Percentiles rank a stretch among this genome's conserved stretches.
Conservation (phyloP, 768 basidiomycete species). For the Strobilomyces dryophilus region DNA sequence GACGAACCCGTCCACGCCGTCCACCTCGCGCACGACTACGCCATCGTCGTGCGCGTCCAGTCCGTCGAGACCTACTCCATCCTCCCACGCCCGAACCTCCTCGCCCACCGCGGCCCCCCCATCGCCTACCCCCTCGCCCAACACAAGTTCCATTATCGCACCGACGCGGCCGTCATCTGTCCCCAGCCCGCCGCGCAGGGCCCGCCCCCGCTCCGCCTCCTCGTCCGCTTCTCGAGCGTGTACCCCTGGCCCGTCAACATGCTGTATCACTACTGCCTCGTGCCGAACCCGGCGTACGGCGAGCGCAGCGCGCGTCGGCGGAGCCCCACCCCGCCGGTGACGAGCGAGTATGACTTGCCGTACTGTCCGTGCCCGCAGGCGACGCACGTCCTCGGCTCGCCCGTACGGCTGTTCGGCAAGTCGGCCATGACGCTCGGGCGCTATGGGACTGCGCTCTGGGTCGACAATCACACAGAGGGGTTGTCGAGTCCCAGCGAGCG, state of each 20-base stretch:
- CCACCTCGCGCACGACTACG: constrained; percentile 39
- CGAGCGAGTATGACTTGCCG: constrained; percentile 38
- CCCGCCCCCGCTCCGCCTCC: constrained; percentile 41
- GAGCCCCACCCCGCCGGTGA: background rate
- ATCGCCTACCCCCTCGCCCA: constrained; percentile 42
- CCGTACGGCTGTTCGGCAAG: constrained; percentile 53
- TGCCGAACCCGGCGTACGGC: constrained; percentile 39
- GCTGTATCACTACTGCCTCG: constrained; percentile 57
- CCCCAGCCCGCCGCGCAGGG: constrained; percentile 18
- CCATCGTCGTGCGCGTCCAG: constrained; percentile 42
- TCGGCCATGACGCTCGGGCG: constrained; percentile 52
- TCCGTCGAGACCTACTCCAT: constrained; percentile 43
- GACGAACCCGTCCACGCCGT: constrained; percentile 40
- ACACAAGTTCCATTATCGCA: constrained; percentile 52
- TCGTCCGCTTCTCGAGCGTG: constrained; percentile 56
- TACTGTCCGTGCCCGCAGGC: constrained; percentile 37
- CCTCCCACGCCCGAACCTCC: constrained; percentile 19
- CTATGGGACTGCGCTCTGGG: constrained; percentile 62
- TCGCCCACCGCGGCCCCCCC: constrained; percentile 10
- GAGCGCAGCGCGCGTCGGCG: background rate
- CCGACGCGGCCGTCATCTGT: constrained; percentile 47
- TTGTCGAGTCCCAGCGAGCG: constrained; percentile 40
- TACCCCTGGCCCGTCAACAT: constrained; percentile 69
- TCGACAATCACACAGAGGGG: constrained; percentile 59
- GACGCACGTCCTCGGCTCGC: constrained; percentile 44